Conservation (phyloP, 2,329 filamentous ascomycete species). For the Clonostachys byssicola region DNA sequence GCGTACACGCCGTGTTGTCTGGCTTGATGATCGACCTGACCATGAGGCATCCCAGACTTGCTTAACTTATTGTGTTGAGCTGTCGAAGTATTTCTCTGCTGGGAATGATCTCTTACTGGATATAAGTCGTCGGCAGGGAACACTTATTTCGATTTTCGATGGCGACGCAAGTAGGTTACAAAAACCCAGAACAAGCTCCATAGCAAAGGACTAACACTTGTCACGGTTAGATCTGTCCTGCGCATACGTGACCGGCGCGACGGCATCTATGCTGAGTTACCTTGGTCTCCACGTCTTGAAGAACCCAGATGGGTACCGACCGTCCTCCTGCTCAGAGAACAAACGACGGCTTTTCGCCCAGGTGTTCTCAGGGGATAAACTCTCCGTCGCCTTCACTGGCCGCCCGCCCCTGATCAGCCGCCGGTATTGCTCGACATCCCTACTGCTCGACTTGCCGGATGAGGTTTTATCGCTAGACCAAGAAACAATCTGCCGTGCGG, state of each 20-base stretch:
- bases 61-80: neutral
- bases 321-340: slow-evolving; percentile 3
- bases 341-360: slow-evolving; percentile 18
- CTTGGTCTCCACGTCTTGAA: slow-evolving; percentile 6
- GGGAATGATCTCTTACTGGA: neutral
- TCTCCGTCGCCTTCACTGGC: slow-evolving; percentile 32
- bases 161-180: too few species aligned
- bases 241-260: too few species aligned
- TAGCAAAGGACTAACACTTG: slow-evolving; percentile 3
- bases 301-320: slow-evolving; percentile 1
- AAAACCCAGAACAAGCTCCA: neutral
- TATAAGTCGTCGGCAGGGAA: neutral
- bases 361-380: slow-evolving; percentile 26
- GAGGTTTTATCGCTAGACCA: slow-evolving; percentile 22
- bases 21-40: too few species aligned
- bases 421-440: slow-evolving; percentile 27
- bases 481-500: slow-evolving; percentile 7
- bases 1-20: neutral
- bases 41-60: too few species aligned
- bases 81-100: neutral
- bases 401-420: slow-evolving; percentile 29
- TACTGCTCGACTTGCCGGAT: slow-evolving; percentile 31
- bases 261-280: too few species aligned
- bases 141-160: too few species aligned
- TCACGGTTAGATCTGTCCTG: slow-evolving; percentile 1